phyloP scores from a whole-genome alignment of 2,329 filamentous ascomycete species.

The Hawksworthiomyces lignivorus region DNA sequence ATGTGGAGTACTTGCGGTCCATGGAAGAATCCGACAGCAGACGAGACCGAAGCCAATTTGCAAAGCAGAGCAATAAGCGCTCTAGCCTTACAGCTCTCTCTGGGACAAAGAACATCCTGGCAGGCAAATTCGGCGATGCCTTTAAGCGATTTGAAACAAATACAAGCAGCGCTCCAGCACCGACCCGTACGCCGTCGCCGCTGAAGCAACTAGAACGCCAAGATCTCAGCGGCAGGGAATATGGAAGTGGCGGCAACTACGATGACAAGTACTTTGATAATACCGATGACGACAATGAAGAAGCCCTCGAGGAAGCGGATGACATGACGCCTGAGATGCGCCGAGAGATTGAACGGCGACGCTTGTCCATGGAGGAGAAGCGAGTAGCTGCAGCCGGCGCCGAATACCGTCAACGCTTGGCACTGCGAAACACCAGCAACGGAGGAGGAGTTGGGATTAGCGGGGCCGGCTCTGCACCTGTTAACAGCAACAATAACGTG shows the following conservation, averaged over 20 bases:
- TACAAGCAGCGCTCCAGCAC: slow-evolving; percentile 20
- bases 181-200: slow-evolving; percentile 40
- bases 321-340: slow-evolving; percentile 80
- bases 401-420: slow-evolving; percentile 73
- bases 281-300: slow-evolving; percentile 61
- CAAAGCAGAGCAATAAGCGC: slow-evolving; percentile 58
- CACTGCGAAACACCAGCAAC: slow-evolving; percentile 47
- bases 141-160: slow-evolving; percentile 79
- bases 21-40: slow-evolving; percentile 30
- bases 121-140: slow-evolving; percentile 83
- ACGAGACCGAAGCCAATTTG: slow-evolving; percentile 46
- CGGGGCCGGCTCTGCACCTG: slow-evolving; percentile 8
- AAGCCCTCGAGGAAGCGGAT: slow-evolving; percentile 56
- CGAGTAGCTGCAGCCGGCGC: slow-evolving; percentile 82
- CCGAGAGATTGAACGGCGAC: slow-evolving; percentile 76
- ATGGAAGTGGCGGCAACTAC: no score
- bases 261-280: slow-evolving; percentile 60
- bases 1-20: slow-evolving; percentile 73
- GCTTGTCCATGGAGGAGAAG: slow-evolving; percentile 79
- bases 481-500: slow-evolving; percentile 20
- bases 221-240: slow-evolving; percentile 63
- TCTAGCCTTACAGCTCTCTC: slow-evolving; percentile 65
- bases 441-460: background rate
- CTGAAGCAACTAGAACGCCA: slow-evolving; percentile 39
- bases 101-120: slow-evolving; percentile 73